Conservation (phyloP, 108 stramenopile genomes). For the Fragilariopsis cylindrus region DNA sequence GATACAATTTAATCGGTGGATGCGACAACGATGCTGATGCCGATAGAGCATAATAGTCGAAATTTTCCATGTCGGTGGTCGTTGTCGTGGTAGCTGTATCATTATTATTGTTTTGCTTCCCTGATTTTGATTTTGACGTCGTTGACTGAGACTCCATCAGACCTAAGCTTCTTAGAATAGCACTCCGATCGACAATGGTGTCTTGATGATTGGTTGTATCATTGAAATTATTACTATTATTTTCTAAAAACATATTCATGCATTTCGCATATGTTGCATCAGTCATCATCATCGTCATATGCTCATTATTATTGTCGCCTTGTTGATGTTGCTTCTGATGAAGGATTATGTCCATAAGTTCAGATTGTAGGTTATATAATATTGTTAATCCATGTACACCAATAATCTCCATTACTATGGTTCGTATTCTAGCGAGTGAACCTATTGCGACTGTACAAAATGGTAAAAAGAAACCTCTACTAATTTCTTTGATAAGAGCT, state of each 20-base stretch:
- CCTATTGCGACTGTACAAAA: conserved; percentile 62
- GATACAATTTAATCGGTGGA: not conserved
- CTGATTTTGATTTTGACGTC: not conserved
- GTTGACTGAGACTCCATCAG: not conserved
- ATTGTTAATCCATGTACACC: conserved; percentile 23
- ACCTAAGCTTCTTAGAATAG: conserved; percentile 5
- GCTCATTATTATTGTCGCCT: not conserved
- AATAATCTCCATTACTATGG: conserved; percentile 26
- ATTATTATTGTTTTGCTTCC: not conserved
- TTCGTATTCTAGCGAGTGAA: conserved; percentile 42
- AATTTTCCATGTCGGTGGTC: not conserved
- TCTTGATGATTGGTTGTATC: not conserved
- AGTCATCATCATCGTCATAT: not conserved
- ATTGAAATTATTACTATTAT: not conserved
- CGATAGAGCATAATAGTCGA: not conserved
- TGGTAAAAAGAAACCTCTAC: conserved; percentile 77
- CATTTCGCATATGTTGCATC: not conserved
- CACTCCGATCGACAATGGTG: not conserved
- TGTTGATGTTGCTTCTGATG: conserved; percentile 11
- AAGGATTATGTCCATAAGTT: not conserved
- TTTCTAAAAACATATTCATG: conserved; percentile 15
- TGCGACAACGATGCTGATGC: not conserved
- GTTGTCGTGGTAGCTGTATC: not conserved
- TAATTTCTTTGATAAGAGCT: conserved; percentile 54
- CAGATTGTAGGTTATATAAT: not conserved